phyloP scores from a whole-genome alignment of 371 early-diverging fungal species.

The Syncephalastrum contaminatum region DNA sequence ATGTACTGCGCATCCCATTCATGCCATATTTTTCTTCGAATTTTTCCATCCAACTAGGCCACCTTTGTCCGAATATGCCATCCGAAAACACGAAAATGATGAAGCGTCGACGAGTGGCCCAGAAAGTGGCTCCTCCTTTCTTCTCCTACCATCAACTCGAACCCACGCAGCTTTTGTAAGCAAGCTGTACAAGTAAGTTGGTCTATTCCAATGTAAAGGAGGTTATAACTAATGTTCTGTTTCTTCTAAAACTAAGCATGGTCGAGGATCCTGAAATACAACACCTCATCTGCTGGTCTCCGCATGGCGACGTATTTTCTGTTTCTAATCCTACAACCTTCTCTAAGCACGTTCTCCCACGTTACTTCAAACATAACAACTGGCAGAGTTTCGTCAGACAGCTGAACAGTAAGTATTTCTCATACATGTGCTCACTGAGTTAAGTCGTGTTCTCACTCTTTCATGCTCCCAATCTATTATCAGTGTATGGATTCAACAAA shows the following conservation, averaged over 20 bases:
- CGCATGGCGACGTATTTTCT: conserved; percentile 60
- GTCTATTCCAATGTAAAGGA: background rate
- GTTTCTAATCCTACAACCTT: conserved; percentile 63
- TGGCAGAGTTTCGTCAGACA: conserved; percentile 86
- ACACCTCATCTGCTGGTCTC: conserved; percentile 63
- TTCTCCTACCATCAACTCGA: conserved; percentile 2
- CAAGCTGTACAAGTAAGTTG: conserved; percentile 59
- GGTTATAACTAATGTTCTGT: background rate
- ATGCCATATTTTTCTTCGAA: no score
- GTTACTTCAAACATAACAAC: conserved; percentile 87
- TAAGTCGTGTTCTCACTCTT: conserved; percentile 5
- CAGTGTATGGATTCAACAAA: conserved; percentile 61
- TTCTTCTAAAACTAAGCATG: conserved; percentile 33
- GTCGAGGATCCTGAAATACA: conserved; percentile 58
- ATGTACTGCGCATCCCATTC: no score
- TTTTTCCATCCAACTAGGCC: no score
- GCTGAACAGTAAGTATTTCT: conserved; percentile 61
- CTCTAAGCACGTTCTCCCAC: conserved; percentile 61
- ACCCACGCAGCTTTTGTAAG: conserved; percentile 67
- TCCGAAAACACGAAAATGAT: background rate
- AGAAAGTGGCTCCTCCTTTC: background rate
- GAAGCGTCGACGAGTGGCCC: background rate
- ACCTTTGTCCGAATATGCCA: no score
- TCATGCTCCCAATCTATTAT: conserved; percentile 3
- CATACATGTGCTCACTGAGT: background rate